A percentile compares a stretch with the other conserved stretches of the same genome.
phyloP scores from a whole-genome alignment of 2,329 filamentous ascomycete genomes.

The Corynespora cassiicola region DNA sequence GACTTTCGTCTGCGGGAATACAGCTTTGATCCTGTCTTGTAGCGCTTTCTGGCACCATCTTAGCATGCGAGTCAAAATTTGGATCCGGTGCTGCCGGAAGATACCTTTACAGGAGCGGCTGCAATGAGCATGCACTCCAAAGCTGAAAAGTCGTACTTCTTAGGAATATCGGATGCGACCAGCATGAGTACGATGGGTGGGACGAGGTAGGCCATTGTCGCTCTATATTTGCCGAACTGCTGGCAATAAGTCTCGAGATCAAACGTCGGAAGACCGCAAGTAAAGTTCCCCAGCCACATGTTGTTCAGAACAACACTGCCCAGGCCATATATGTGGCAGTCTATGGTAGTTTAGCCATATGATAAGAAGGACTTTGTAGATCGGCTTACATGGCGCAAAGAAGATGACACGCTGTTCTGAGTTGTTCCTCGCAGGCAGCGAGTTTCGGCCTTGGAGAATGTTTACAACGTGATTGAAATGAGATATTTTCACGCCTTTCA shows the following conservation, averaged over 20 bases:
- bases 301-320: conserved; percentile 11
- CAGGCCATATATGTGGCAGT: conserved; percentile 16
- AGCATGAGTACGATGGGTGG: conserved; percentile 16
- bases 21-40: conserved; percentile 9
- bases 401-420: conserved; percentile 14
- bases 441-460: conserved; percentile 12
- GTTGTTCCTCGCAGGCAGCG: conserved; percentile 11
- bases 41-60: conserved; percentile 5
- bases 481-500: conserved; percentile 18
- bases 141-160: conserved; percentile 16
- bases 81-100: not conserved
- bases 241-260: conserved; percentile 18
- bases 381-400: conserved; percentile 16
- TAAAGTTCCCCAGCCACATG: conserved; percentile 18
- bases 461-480: conserved; percentile 18
- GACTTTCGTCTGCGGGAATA: conserved; percentile 14
- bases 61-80: not conserved
- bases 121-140: conserved; percentile 15
- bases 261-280: conserved; percentile 12
- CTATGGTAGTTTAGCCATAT: conserved; percentile 1
- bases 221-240: conserved; percentile 11
- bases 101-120: conserved; percentile 14
- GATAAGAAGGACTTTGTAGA: not conserved
- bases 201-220: conserved; percentile 14
- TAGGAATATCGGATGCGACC: conserved; percentile 13